Conservation (phyloP, 1,284 basidiomycete genomes). For the Moniliophthora roreri region DNA sequence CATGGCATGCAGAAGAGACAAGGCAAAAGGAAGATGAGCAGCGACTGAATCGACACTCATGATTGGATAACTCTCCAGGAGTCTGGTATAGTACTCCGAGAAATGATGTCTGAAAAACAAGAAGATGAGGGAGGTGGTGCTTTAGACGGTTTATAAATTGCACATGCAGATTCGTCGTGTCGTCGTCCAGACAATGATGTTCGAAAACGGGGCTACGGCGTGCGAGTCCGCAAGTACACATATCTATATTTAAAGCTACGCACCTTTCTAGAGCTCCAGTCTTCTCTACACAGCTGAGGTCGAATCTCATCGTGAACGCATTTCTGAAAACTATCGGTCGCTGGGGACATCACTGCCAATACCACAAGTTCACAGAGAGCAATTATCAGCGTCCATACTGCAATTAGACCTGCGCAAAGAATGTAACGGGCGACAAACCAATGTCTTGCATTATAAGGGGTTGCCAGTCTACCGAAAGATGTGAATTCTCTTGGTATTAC, state of each 20-base stretch:
- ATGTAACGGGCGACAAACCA: conserved; percentile 29
- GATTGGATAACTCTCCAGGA: conserved; percentile 18
- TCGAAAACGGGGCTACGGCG: conserved; percentile 7
- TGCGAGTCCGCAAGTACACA: conserved; percentile 1
- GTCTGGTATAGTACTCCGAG: not conserved
- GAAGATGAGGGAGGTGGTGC: conserved; percentile 9
- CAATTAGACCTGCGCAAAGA: conserved; percentile 54
- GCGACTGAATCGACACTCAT: conserved; percentile 32
- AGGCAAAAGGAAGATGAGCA: conserved; percentile 47
- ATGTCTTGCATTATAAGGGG: conserved; percentile 43
- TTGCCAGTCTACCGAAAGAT: conserved; percentile 47
- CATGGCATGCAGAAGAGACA: conserved; percentile 51
- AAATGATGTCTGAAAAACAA: conserved; percentile 19
- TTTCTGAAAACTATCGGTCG: not conserved
- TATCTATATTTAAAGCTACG: not conserved
- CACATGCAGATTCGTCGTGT: not conserved
- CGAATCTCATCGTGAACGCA: not conserved
- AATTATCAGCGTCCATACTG: conserved; percentile 59
- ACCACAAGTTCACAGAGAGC: conserved; percentile 48
- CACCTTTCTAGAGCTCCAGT: not conserved
- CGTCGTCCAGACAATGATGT: not conserved
- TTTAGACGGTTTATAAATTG: not conserved
- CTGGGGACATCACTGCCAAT: not conserved
- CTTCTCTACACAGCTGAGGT: not conserved
- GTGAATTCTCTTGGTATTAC: conserved; percentile 51